phyloP scores from a whole-genome alignment of 345 rosid species.

The Passiflora organensis region DNA sequence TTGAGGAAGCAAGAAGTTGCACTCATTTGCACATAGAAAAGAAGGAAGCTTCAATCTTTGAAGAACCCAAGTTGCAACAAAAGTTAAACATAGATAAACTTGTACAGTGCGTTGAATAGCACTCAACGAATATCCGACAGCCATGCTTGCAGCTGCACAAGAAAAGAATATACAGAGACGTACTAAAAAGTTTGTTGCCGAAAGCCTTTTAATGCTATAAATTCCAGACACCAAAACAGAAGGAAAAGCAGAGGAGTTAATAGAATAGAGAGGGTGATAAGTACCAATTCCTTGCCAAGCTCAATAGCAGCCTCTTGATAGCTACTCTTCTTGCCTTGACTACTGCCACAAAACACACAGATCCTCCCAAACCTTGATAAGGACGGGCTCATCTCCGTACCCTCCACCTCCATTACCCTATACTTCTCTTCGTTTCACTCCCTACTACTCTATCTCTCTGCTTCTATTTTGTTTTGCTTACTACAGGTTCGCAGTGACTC shows the following conservation, averaged over 20 bases:
- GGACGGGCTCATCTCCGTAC: constrained; percentile 23
- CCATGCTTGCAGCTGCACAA: too few species aligned
- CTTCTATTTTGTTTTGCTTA: background rate
- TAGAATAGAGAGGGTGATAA: background rate
- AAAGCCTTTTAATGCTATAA: background rate
- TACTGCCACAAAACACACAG: constrained; percentile 96
- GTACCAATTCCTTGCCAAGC: constrained; percentile 78
- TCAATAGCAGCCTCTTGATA: constrained; percentile 80
- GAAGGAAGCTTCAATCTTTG: background rate
- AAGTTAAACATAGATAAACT: constrained; percentile 6
- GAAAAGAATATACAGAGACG: background rate
- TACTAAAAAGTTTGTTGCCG: background rate
- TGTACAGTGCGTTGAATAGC: background rate
- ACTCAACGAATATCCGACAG: too few species aligned
- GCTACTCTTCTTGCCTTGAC: constrained; percentile 67
- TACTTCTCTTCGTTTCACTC: too few species aligned
- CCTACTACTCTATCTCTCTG: background rate
- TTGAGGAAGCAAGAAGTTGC: too few species aligned
- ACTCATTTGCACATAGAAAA: background rate
- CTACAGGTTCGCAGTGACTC: background rate
- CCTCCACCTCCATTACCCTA: constrained; percentile 37
- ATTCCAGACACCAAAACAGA: background rate
- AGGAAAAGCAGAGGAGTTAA: background rate
- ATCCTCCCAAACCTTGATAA: constrained; percentile 60
- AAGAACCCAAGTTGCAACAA: constrained; percentile 15